These are phyloP conservation scores for Hippophae tibetana DNA, from an alignment of 306 rosid genomes.

Conservation along the genomic window DNA sequence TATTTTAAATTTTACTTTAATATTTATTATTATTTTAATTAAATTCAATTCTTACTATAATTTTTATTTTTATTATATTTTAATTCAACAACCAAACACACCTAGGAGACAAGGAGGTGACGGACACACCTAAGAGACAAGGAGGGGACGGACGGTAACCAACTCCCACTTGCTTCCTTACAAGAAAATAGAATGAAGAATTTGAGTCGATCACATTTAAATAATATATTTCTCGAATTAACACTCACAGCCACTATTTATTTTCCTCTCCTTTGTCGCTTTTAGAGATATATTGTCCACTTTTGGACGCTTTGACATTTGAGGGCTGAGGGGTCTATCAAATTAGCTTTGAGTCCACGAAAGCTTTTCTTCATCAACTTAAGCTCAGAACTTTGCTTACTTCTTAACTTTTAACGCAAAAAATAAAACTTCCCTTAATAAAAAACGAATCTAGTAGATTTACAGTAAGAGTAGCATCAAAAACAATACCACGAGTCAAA, in stretches of 20 bases:
- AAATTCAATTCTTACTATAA: no score
- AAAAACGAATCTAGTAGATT: constrained; percentile 38
- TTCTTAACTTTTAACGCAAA: constrained; percentile 40
- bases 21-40: no score
- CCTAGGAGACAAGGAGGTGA: constrained; percentile 3
- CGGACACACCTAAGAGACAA: constrained; percentile 36
- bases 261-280: constrained; percentile 28
- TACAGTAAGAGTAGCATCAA: constrained; percentile 17
- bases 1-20: no score
- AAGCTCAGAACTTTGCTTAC: constrained; percentile 21
- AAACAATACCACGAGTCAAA: constrained; percentile 45
- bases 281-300: constrained; percentile 34
- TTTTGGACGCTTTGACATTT: constrained; percentile 62
- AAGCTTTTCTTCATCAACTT: constrained; percentile 36
- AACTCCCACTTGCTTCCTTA: constrained; percentile 70
- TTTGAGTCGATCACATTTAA: constrained; percentile 12
- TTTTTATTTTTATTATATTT: no score
- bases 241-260: constrained; percentile 18
- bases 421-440: constrained; percentile 35
- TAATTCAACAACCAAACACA: constrained; percentile 4
- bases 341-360: constrained; percentile 23
- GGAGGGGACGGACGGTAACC: constrained; percentile 42
- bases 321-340: constrained; percentile 22
- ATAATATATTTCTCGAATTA: constrained; percentile 1
- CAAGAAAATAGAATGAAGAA: constrained; percentile 60